Conservation (phyloP, 2,329 filamentous ascomycete species). For the Hymenoscyphus albidus region DNA sequence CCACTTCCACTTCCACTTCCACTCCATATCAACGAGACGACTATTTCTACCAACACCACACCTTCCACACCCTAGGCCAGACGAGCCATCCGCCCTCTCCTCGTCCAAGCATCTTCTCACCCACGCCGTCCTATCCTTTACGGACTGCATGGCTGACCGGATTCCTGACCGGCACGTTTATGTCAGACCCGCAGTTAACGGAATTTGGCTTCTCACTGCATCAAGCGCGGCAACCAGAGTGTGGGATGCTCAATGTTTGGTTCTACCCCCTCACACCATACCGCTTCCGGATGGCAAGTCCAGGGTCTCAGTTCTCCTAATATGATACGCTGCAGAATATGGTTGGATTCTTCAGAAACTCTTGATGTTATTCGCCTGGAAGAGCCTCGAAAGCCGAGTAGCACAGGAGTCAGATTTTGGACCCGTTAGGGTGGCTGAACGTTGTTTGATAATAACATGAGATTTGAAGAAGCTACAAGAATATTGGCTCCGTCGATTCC, state of each 20-base stretch:
- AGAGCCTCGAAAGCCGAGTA: neutral
- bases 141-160: neutral
- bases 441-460: neutral
- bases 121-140: constrained; percentile 4
- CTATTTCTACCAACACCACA: too few relatives aligned
- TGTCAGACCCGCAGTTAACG: neutral
- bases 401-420: neutral
- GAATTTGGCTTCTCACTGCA: constrained; percentile 10
- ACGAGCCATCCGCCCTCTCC: neutral
- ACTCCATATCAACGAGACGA: too few relatives aligned
- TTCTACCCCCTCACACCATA: neutral
- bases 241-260: neutral
- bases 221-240: neutral
- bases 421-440: neutral
- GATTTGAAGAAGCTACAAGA: neutral
- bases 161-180: neutral
- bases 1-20: too few relatives aligned
- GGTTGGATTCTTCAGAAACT: neutral
- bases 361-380: neutral
- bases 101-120: neutral
- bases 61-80: neutral
- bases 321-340: neutral
- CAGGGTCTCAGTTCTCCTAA: neutral
- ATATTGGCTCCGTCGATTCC: neutral
- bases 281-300: neutral